These are phyloP conservation scores for Dimocarpus longan DNA, from an alignment of 345 rosid species.

Conservation along the genomic window DNA sequence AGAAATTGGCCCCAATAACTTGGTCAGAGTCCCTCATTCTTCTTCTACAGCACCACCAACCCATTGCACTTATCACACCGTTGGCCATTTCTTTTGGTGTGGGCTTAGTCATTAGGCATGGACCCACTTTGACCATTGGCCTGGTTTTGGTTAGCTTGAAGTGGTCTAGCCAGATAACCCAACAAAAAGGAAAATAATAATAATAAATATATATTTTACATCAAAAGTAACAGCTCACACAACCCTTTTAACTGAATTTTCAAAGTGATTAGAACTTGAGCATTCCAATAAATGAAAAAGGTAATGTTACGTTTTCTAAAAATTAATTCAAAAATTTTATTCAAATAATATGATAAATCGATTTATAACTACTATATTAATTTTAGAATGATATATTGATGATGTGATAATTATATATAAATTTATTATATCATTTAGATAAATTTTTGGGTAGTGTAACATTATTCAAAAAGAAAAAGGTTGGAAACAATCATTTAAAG, in stretches of 20 bases:
- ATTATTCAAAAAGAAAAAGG: conserved; percentile 15
- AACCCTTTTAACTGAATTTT: conserved; percentile 12
- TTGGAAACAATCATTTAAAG: conserved; percentile 20
- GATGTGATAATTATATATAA: too few relatives aligned
- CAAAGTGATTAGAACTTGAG: conserved; percentile 26
- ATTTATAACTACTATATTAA: too few relatives aligned
- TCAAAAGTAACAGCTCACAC: not conserved
- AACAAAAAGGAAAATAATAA: not conserved
- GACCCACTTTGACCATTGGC: conserved; percentile 49
- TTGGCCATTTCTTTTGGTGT: conserved; percentile 9
- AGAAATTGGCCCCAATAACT: conserved; percentile 13
- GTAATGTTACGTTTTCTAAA: too few relatives aligned
- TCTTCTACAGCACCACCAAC: not conserved
- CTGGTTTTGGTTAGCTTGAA: conserved; percentile 9
- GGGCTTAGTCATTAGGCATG: conserved; percentile 33
- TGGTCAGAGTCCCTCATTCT: conserved; percentile 23
- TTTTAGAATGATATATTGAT: too few relatives aligned
- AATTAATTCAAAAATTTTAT: too few relatives aligned
- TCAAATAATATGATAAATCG: too few relatives aligned
- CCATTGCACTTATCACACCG: conserved; percentile 9
- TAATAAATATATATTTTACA: not conserved
- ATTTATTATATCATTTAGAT: too few relatives aligned
- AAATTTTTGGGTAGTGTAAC: too few relatives aligned
- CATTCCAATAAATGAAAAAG: not conserved
- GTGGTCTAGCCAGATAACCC: conserved; percentile 2